Percentiles rank a stretch among this genome's conserved stretches.
Conservation (phyloP, 2,329 filamentous ascomycete genomes). For the Grosmannia huntii region DNA sequence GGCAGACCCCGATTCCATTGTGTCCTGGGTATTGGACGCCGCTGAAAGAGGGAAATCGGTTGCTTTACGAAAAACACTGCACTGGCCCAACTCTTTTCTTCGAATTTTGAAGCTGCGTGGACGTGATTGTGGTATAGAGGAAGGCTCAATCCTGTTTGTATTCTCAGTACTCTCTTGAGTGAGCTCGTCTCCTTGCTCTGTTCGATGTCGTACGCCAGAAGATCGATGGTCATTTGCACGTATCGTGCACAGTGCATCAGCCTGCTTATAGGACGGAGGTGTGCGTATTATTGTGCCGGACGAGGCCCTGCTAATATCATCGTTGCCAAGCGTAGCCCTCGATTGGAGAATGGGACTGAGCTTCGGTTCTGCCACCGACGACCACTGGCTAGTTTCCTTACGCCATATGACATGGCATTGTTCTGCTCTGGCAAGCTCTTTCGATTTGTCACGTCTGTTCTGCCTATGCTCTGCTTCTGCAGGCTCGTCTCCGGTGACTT, state of each 20-base stretch:
- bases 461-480: constrained; percentile 21
- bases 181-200: background rate
- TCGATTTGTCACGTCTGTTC: constrained; percentile 29
- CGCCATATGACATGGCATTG: constrained; percentile 29
- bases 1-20: background rate
- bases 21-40: background rate
- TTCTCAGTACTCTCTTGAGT: background rate
- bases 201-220: background rate
- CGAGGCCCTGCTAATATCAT: constrained; percentile 15
- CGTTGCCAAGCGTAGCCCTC: constrained; percentile 9
- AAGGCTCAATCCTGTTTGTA: background rate
- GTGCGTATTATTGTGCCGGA: constrained; percentile 26
- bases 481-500: constrained; percentile 27
- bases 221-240: background rate
- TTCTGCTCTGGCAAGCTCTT: constrained; percentile 22
- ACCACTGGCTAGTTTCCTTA: constrained; percentile 34
- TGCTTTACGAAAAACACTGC: background rate
- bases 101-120: background rate
- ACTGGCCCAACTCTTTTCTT: background rate
- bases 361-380: constrained; percentile 34
- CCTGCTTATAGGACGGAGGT: constrained; percentile 8
- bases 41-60: background rate
- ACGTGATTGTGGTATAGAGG: background rate
- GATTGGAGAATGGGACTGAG: constrained; percentile 38
- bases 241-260: background rate